A percentile compares a stretch with the other conserved stretches of the same genome.
Evolutionary conservation across 495 filamentous ascomycete genomes (phyloP).

Genomic region (Immersiella caudata): DNA sequence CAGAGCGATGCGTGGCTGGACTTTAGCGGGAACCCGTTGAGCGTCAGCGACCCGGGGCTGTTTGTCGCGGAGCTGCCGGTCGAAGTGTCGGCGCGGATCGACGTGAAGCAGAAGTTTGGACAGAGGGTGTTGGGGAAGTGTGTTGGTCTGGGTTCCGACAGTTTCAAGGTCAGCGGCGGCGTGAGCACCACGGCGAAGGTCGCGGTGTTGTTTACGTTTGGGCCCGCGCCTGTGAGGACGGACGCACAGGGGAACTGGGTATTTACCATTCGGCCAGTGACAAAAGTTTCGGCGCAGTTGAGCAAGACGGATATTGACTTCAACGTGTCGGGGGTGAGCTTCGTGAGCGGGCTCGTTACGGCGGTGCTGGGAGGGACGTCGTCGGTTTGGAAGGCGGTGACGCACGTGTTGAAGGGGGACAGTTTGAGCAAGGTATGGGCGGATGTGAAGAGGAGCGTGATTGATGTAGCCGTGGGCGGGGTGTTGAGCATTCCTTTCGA

Average conservation of each 20-base stretch:
- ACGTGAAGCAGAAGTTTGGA: conserved; percentile 23
- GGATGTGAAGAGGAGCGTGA: conserved; percentile 16
- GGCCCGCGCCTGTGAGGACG: conserved; percentile 13
- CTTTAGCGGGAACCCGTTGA: conserved; percentile 23
- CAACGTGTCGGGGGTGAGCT: conserved; percentile 21
- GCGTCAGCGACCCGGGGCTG: conserved; percentile 22
- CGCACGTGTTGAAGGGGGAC: conserved; percentile 23
- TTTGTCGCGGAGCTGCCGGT: conserved; percentile 29
- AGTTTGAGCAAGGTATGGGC: conserved; percentile 21
- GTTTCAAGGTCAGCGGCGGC: conserved; percentile 13
- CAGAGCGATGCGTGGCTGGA: conserved; percentile 14
- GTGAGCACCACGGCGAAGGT: conserved; percentile 20
- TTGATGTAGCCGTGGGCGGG: conserved; percentile 20
- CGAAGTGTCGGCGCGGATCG: conserved; percentile 7
- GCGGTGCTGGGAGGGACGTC: conserved; percentile 24
- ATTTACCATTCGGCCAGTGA: conserved; percentile 25
- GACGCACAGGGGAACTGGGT: conserved; percentile 23
- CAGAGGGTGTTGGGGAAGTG: conserved; percentile 18
- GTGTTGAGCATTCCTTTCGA: conserved; percentile 23
- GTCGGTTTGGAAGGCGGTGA: conserved; percentile 22
- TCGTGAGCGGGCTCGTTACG: conserved; percentile 22
- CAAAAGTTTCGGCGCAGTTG: conserved; percentile 22
- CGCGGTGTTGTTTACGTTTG: conserved; percentile 24
- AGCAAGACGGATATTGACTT: conserved; percentile 21
- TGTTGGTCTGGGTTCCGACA: conserved; percentile 14